Evolutionary conservation across 768 basidiomycete species (phyloP).

Genomic region (Suillus ampliporus): DNA sequence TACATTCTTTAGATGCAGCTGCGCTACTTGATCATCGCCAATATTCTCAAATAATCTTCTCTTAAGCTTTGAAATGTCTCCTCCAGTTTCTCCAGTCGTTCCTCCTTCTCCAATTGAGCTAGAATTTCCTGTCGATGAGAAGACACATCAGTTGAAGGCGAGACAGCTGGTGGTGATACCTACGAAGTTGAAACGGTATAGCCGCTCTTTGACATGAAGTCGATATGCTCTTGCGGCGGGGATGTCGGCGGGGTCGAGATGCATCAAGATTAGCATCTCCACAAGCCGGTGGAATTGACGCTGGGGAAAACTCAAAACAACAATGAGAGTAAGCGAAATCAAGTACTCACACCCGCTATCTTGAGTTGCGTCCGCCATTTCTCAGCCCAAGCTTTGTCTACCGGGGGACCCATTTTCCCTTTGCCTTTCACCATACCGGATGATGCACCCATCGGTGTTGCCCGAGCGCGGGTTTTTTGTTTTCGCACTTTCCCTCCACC

Average conservation of each 20-base stretch:
- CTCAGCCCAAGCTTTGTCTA: conserved; percentile 78
- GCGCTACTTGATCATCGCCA: conserved; percentile 51
- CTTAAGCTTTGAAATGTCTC: conserved; percentile 90
- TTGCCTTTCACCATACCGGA: conserved; percentile 33
- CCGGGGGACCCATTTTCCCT: conserved; percentile 79
- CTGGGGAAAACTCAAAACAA: conserved; percentile 43
- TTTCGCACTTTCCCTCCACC: conserved; percentile 51
- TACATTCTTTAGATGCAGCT: no score
- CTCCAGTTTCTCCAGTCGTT: conserved; percentile 87
- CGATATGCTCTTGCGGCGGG: conserved; percentile 69
- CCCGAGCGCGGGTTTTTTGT: conserved; percentile 45
- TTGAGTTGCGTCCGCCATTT: conserved; percentile 84
- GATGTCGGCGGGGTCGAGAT: conserved; percentile 66
- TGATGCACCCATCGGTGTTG: conserved; percentile 26
- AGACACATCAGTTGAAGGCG: conserved; percentile 10
- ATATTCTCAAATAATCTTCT: conserved; percentile 84
- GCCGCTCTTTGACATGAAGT: conserved; percentile 91
- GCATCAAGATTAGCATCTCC: conserved; percentile 87
- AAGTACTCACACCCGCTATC: conserved; percentile 75
- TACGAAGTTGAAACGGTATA: conserved; percentile 96
- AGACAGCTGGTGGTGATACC: conserved; percentile 32
- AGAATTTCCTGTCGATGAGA: conserved; percentile 72
- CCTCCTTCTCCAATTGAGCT: conserved; percentile 84
- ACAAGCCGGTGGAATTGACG: conserved; percentile 92
- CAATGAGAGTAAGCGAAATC: conserved; percentile 10